Conservation (phyloP, 768 basidiomycete species). For the Boletus subparvulus region DNA sequence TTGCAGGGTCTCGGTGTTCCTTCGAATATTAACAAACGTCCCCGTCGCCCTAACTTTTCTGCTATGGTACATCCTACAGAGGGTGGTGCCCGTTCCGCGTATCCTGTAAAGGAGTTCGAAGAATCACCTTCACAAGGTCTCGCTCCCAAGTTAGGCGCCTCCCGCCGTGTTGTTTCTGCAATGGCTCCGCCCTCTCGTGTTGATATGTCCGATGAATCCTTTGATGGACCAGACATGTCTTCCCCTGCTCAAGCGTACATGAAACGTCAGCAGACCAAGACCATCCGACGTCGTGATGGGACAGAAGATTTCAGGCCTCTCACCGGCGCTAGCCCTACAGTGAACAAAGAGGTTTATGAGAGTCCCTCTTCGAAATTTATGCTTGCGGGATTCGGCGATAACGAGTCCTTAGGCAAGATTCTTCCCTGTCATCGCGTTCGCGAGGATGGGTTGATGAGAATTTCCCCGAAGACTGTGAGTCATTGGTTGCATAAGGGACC, state of each 20-base stretch:
- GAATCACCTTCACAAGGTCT: slow-evolving; percentile 32
- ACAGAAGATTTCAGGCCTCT: slow-evolving; percentile 77
- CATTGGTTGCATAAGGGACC: background rate
- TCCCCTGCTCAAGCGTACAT: slow-evolving; percentile 82
- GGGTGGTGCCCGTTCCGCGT: slow-evolving; percentile 40
- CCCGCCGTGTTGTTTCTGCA: slow-evolving; percentile 76
- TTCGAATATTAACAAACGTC: slow-evolving; percentile 53
- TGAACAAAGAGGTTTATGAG: slow-evolving; percentile 44
- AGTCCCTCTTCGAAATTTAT: slow-evolving; percentile 58
- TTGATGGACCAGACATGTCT: slow-evolving; percentile 64
- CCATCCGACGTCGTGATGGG: slow-evolving; percentile 76
- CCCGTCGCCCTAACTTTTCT: slow-evolving; percentile 66
- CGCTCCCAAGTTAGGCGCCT: slow-evolving; percentile 41
- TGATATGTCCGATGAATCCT: slow-evolving; percentile 53
- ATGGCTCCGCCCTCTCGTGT: slow-evolving; percentile 46
- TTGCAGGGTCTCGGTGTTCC: slow-evolving; percentile 58
- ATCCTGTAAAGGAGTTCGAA: slow-evolving; percentile 38
- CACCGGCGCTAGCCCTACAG: slow-evolving; percentile 61
- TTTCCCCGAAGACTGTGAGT: slow-evolving; percentile 75
- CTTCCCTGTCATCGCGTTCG: slow-evolving; percentile 91
- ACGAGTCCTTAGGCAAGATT: slow-evolving; percentile 90
- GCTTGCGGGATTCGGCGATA: slow-evolving; percentile 81
- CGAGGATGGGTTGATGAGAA: slow-evolving; percentile 94
- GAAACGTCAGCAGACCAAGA: slow-evolving; percentile 72
- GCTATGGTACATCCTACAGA: slow-evolving; percentile 55